A percentile compares a stretch with the other conserved stretches of the same genome.
These are phyloP conservation scores for Tausonia pullulans DNA, from an alignment of 1,284 basidiomycete species.

Conservation along the genomic window DNA sequence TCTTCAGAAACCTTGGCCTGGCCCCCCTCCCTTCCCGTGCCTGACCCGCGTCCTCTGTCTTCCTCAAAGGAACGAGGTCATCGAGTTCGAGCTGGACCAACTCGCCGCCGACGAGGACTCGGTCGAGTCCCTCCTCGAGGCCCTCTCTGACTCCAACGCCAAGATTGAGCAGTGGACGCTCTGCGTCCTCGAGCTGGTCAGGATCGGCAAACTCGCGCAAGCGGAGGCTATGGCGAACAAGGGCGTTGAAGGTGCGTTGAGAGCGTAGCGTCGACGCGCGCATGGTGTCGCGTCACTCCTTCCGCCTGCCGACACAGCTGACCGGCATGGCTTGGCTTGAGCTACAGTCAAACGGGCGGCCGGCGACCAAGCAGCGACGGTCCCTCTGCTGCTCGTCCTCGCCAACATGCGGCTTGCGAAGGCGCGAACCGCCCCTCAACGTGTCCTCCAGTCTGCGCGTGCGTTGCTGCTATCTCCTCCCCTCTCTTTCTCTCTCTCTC, in stretches of 20 bases:
- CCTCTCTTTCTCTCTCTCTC: slow-evolving; percentile 4
- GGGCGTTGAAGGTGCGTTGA: slow-evolving; percentile 31
- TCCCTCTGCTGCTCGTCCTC: slow-evolving; percentile 61
- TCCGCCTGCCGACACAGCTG: slow-evolving; percentile 20
- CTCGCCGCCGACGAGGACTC: slow-evolving; percentile 31
- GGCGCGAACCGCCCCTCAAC: slow-evolving; percentile 68
- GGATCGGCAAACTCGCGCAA: slow-evolving; percentile 25
- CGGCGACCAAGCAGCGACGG: slow-evolving; percentile 34
- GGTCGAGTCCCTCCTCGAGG: slow-evolving; percentile 25
- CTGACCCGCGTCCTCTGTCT: too few species aligned
- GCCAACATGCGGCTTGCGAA: slow-evolving; percentile 71
- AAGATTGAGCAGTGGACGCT: slow-evolving; percentile 35
- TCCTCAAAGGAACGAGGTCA: slow-evolving; percentile 10
- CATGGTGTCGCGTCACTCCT: slow-evolving; percentile 11
- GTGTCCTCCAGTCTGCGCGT: slow-evolving; percentile 61
- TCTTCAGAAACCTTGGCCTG: too few species aligned
- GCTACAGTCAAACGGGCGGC: slow-evolving; percentile 1
- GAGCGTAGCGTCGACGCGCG: background rate
- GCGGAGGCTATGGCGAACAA: slow-evolving; percentile 30
- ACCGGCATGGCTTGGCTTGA: slow-evolving; percentile 19
- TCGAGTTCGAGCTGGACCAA: slow-evolving; percentile 34
- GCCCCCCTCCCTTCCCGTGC: too few species aligned
- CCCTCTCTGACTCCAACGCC: slow-evolving; percentile 31
- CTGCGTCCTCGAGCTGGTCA: slow-evolving; percentile 35
- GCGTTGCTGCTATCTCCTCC: slow-evolving; percentile 29